These are phyloP conservation scores for Trypanosomatidae sp. DNA, from an alignment of 208 protist species.

Conservation along the genomic window DNA sequence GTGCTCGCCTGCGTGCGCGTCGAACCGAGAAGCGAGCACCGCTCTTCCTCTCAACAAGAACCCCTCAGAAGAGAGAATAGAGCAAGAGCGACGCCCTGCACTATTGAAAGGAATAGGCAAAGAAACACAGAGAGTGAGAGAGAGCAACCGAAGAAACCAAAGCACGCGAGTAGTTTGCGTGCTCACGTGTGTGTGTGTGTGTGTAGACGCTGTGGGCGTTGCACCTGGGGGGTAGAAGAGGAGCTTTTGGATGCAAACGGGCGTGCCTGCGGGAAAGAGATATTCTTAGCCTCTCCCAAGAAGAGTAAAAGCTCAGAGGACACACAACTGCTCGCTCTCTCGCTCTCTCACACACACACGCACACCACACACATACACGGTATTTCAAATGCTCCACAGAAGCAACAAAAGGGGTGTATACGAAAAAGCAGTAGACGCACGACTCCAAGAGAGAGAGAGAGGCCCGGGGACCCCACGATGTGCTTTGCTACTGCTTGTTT, in stretches of 20 bases:
- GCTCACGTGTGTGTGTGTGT: neutral
- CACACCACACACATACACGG: neutral
- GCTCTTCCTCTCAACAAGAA: neutral
- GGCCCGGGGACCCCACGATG: neutral
- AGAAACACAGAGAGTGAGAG: neutral
- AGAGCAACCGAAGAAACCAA: neutral
- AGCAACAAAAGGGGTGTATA: no score
- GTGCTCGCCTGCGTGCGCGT: neutral
- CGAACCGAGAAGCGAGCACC: neutral
- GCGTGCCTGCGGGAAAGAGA: neutral
- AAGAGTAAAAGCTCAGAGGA: neutral
- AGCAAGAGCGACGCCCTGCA: neutral
- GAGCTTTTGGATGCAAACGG: neutral
- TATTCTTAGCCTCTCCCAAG: neutral
- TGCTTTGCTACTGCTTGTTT: neutral
- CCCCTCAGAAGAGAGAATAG: neutral
- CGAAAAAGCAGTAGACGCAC: neutral
- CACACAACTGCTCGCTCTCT: neutral
- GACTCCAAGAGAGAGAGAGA: neutral
- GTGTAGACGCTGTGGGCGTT: neutral
- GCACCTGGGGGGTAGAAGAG: neutral
- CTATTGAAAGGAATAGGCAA: neutral
- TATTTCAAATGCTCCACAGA: no score
- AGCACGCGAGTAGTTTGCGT: neutral
- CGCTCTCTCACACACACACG: neutral